Base-by-base conservation (phyloP, 2,329 filamentous ascomycete genomes). In the Sclerotinia borealis region DNA sequence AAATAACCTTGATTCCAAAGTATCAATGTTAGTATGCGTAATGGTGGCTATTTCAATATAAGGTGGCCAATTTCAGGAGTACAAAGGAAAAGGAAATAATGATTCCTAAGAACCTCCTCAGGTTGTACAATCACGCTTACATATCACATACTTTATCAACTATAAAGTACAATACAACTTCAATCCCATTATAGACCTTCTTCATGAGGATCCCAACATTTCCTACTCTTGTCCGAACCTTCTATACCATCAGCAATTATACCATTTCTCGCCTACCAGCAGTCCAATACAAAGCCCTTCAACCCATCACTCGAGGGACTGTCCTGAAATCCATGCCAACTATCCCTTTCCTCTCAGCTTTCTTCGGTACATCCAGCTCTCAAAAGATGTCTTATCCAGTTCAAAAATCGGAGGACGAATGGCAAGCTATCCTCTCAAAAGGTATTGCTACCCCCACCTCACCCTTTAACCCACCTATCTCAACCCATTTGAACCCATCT, bases 391-490 rank as follows among this genome's bases (percentile, higher is more conserved):
- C 85, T 49, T 93, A 89, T 71, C 91, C 95, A n/a, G 85, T 95
- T 59, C 79, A 95, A 75, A 91, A 92, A 76, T 84, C 80, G 45
- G 83, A 92, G 27, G 85, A 91, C 63, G 92, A 98, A 79, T 99
- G 95, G 95, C 89, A 87, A 69, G 90, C 93, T 10, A 85, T 96
- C 64, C 80, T 99, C 61, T 92, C 81, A 63, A 84, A 83, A 73
- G 87, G 87, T 89, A 67, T 19, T 13, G 31, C 25, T 19, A n/a
- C 7, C 13, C 34, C 29, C 25, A 37, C 4, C 27, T 15, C 6
- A 19, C 41, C 31, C 29, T 43, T 47, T 10, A 11, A 17, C 27
- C 22, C 59, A 29, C 29, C 22, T 27, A 50, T 58, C n/a, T 37
- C 52, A 39, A 58, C 43, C 54, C 11, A 36, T 34, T 43, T 13